A percentile compares a stretch with the other conserved stretches of the same genome.
Conservation (phyloP, 169 alveolate species). For the Theileria parva region DNA sequence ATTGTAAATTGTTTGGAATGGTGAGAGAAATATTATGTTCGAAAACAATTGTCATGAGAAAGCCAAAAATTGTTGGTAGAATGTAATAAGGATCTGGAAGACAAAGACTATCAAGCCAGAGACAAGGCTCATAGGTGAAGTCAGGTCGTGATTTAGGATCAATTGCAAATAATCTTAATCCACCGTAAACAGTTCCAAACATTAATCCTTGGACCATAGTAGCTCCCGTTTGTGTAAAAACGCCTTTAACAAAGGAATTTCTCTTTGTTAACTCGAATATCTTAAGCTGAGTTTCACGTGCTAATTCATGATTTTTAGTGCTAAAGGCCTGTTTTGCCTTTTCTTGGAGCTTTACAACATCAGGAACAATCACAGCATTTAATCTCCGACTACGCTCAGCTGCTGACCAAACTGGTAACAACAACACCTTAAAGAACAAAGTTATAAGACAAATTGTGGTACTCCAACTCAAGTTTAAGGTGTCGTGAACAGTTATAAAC, state of each 20-base stretch:
- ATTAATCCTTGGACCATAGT: constrained; percentile 65
- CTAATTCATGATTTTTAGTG: constrained; percentile 60
- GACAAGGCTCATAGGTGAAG: constrained; percentile 68
- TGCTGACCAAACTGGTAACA: constrained; percentile 69
- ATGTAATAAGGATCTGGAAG: constrained; percentile 77
- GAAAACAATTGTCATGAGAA: constrained; percentile 61
- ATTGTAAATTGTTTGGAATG: not conserved
- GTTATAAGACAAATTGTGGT: constrained; percentile 50
- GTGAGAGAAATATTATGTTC: constrained; percentile 27
- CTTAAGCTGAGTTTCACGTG: constrained; percentile 60
- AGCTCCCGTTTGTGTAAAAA: constrained; percentile 31
- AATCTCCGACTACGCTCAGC: constrained; percentile 74
- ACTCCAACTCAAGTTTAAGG: constrained; percentile 47
- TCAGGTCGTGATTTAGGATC: constrained; percentile 65
- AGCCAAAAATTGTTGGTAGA: constrained; percentile 62
- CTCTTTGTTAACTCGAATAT: constrained; percentile 60
- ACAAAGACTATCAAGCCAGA: constrained; percentile 74
- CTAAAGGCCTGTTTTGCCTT: constrained; percentile 32
- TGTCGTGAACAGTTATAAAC: constrained; percentile 34
- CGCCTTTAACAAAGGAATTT: constrained; percentile 66
- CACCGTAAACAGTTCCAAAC: constrained; percentile 72
- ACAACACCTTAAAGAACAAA: constrained; percentile 53
- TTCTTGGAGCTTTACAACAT: constrained; percentile 66
- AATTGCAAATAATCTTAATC: constrained; percentile 68
- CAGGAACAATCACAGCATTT: constrained; percentile 68